Conservation (phyloP, 805 yeast genomes). For the Cyberlindnera petersonii region DNA sequence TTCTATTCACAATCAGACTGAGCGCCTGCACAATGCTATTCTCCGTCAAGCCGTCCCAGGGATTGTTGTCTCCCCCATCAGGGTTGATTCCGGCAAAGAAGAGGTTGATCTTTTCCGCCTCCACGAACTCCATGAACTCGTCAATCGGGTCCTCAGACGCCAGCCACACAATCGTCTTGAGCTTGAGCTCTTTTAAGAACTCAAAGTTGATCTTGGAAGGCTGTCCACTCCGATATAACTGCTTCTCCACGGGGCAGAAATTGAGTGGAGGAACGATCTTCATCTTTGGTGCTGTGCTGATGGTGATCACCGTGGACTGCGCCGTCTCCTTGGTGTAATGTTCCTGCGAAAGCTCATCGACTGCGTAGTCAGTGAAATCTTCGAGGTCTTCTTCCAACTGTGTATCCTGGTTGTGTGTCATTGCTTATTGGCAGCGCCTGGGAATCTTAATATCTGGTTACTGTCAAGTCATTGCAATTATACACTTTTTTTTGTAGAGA, state of each 20-base stretch:
- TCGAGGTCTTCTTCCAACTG: slow-evolving; percentile 9
- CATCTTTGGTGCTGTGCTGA: slow-evolving; percentile 40
- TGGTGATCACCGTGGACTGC: slow-evolving; percentile 7
- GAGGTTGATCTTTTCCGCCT: slow-evolving; percentile 62
- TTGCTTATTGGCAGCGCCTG: too few species aligned
- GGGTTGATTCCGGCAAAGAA: slow-evolving; percentile 81
- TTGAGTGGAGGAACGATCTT: slow-evolving; percentile 90
- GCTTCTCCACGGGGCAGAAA: slow-evolving; percentile 90
- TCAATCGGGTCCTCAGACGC: slow-evolving; percentile 96
- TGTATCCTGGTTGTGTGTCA: slow-evolving; percentile 7
- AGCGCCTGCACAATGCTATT: slow-evolving; percentile 74
- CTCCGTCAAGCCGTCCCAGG: slow-evolving; percentile 95
- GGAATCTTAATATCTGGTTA: too few species aligned
- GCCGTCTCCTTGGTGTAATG: slow-evolving; percentile 15
- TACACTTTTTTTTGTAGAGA: too few species aligned
- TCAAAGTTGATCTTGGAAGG: slow-evolving; percentile 93
- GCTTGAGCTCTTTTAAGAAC: slow-evolving; percentile 67
- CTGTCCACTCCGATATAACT: slow-evolving; percentile 86
- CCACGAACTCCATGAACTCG: slow-evolving; percentile 77
- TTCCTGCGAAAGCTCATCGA: slow-evolving; percentile 10
- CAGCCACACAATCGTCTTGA: slow-evolving; percentile 85
- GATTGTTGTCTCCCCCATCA: slow-evolving; percentile 74
- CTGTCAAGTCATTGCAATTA: too few species aligned
- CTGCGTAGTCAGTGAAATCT: slow-evolving; percentile 12
- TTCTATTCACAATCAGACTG: slow-evolving; percentile 64